phyloP scores from a whole-genome alignment of 169 alveolate species.

The Perkinsus olseni region DNA sequence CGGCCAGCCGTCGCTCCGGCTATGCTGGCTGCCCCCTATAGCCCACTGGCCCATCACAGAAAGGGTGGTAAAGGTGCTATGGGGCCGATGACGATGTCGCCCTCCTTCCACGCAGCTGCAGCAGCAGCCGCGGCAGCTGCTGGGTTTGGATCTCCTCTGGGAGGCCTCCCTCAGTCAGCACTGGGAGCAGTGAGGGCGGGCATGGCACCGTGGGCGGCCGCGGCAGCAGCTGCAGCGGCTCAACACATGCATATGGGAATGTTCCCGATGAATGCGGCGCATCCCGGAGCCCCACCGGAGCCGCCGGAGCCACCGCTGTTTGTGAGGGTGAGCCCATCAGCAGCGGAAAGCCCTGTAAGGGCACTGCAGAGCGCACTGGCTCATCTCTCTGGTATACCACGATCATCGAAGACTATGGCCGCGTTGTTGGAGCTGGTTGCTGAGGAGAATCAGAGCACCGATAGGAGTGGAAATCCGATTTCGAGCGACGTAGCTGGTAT shows the following conservation, averaged over 20 bases:
- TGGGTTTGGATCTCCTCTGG: background rate
- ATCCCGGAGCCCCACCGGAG: background rate
- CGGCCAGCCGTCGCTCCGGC: background rate
- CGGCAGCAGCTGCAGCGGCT: background rate
- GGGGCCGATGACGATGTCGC: background rate
- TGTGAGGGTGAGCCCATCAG: background rate
- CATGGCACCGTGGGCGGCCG: background rate
- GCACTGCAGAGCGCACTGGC: background rate
- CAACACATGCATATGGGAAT: background rate
- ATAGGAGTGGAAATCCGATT: background rate
- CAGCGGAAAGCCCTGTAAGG: background rate
- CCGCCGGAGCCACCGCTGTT: constrained; percentile 1
- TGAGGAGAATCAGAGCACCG: background rate
- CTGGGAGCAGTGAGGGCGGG: background rate
- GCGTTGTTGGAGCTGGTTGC: background rate
- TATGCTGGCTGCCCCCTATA: background rate
- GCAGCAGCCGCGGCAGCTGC: background rate
- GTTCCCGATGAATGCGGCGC: background rate
- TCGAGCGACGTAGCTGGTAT: background rate
- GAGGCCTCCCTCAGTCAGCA: background rate
- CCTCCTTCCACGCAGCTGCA: background rate
- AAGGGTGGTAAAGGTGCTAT: background rate
- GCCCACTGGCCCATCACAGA: background rate
- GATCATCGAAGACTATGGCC: background rate
- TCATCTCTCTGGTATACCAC: background rate